Percentiles rank a stretch among this genome's conserved stretches.
These are phyloP conservation scores for Aegilops speltoides DNA, from an alignment of 176 grass and related monocot genomes.

Conservation along the genomic window DNA sequence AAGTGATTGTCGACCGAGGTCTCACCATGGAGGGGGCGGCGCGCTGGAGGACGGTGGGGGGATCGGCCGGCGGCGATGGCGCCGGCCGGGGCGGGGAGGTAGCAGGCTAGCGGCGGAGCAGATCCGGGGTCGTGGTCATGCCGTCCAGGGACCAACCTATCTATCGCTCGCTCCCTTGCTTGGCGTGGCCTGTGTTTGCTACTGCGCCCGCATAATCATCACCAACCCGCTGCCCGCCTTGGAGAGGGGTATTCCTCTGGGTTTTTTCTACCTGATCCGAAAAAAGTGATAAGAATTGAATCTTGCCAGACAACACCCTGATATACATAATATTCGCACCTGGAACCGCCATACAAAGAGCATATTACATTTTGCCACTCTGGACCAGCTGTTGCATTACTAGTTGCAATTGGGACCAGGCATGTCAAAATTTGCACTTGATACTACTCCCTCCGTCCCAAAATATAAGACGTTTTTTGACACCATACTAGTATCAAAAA, in stretches of 20 bases:
- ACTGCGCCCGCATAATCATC: constrained; percentile 16
- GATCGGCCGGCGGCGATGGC: constrained; percentile 26
- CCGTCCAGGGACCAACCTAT: neutral
- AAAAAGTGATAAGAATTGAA: neutral
- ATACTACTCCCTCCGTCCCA: too few species aligned
- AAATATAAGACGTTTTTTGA: too few species aligned
- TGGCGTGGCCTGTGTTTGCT: neutral
- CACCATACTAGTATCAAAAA: too few species aligned
- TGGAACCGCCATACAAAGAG: neutral
- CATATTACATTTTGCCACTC: neutral
- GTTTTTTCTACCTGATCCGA: constrained; percentile 10
- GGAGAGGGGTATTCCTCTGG: constrained; percentile 1
- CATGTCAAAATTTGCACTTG: too few species aligned
- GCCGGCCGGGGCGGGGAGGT: constrained; percentile 12
- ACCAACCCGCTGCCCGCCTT: constrained; percentile 32
- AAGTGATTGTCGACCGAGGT: neutral
- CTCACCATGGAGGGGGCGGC: constrained; percentile 43
- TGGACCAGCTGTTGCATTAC: too few species aligned
- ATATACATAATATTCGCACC: fast-evolving
- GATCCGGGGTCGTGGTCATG: constrained; percentile 28
- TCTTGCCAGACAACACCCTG: neutral
- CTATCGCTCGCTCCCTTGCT: constrained; percentile 1
- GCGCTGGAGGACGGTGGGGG: neutral
- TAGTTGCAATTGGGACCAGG: too few species aligned
- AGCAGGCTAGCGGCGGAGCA: constrained; percentile 41